A percentile compares a stretch with the other conserved stretches of the same genome.
Evolutionary conservation across 805 yeast species (phyloP).

Genomic region (Sugiyamaella boreocaroliniensis): DNA sequence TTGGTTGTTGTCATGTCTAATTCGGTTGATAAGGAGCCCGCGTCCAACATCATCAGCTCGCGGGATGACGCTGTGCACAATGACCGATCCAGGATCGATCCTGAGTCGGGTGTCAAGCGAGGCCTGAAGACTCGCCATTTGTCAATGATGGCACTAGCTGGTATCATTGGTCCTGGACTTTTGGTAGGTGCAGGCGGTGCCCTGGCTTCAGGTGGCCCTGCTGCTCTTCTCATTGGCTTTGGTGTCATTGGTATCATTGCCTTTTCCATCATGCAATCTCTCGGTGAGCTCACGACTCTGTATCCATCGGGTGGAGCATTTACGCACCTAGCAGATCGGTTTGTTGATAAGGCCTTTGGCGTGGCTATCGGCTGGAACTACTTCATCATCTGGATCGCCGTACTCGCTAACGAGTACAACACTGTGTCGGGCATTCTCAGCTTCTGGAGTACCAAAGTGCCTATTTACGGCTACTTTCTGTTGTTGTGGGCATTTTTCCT

Average conservation of each 20-base stretch:
- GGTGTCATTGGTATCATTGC: constrained; percentile 45
- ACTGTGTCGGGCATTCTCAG: constrained; percentile 53
- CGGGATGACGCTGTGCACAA: neutral
- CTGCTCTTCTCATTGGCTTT: constrained; percentile 45
- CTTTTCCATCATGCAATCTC: constrained; percentile 45
- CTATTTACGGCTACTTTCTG: constrained; percentile 51
- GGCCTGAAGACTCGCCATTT: constrained; percentile 58
- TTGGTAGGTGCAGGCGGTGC: constrained; percentile 57
- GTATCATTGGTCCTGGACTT: constrained; percentile 78
- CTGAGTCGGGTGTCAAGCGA: constrained; percentile 31
- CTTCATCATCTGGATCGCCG: constrained; percentile 56
- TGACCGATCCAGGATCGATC: constrained; percentile 21
- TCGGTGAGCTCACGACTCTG: constrained; percentile 61
- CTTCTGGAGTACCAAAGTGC: constrained; percentile 49
- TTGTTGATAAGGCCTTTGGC: constrained; percentile 64
- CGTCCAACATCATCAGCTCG: neutral
- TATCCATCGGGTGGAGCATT: constrained; percentile 56
- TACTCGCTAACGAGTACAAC: constrained; percentile 59
- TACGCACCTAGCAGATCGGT: constrained; percentile 45
- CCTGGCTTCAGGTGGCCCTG: constrained; percentile 44
- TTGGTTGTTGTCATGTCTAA: neutral
- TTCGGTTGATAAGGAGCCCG: neutral
- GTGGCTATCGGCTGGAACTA: constrained; percentile 71
- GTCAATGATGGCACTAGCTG: constrained; percentile 78
- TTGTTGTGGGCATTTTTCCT: constrained; percentile 49